A percentile compares a stretch with the other conserved stretches of the same genome.
Evolutionary conservation across 2,329 filamentous ascomycete species (phyloP).

Genomic region (Colletotrichum brevisporum): DNA sequence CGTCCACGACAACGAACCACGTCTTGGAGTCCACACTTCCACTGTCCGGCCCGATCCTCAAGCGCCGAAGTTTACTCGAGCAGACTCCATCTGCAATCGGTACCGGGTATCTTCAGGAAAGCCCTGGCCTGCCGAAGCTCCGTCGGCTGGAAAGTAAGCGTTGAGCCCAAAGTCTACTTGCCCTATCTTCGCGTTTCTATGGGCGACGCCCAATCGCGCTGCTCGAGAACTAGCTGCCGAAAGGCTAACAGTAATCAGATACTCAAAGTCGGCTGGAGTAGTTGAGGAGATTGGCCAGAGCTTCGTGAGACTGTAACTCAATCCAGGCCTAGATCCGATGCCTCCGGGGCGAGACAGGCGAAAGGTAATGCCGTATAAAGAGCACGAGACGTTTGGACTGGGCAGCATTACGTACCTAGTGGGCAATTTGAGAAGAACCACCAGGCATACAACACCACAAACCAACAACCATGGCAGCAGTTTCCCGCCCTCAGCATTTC

Average conservation of each 20-base stretch:
- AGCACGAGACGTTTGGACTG: too few relatives aligned
- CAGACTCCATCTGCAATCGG: too few relatives aligned
- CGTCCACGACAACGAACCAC: too few relatives aligned
- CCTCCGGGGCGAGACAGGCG: neutral
- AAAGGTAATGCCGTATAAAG: too few relatives aligned
- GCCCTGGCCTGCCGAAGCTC: too few relatives aligned
- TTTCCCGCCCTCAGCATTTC: neutral
- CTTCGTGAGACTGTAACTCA: conserved; percentile 4
- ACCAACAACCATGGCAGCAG: conserved; percentile 5
- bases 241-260: neutral
- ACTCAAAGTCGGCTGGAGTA: neutral
- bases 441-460: too few relatives aligned
- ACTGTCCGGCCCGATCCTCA: too few relatives aligned
- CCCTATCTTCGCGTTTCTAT: neutral
- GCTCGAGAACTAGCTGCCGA: neutral
- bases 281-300: neutral
- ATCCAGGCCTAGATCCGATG: neutral
- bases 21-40: too few relatives aligned
- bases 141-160: neutral
- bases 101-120: too few relatives aligned
- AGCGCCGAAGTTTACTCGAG: too few relatives aligned
- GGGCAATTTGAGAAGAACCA: too few relatives aligned
- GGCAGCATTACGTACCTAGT: too few relatives aligned
- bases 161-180: neutral
- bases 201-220: neutral